Evolutionary conservation across 768 basidiomycete genomes (phyloP).

Genomic region (Panus rudis): DNA sequence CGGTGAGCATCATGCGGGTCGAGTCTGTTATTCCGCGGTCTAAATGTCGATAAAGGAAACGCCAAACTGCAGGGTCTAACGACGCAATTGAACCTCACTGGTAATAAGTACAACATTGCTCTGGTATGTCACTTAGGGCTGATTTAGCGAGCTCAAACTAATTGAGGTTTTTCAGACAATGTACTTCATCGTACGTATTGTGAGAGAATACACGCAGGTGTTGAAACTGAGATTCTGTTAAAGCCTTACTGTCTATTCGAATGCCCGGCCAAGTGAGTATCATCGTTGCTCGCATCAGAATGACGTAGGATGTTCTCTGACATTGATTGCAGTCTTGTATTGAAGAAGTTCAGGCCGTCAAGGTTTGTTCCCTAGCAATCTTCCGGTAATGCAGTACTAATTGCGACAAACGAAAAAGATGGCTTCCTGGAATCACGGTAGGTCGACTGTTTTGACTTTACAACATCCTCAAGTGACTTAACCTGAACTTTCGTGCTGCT

Average conservation of each 20-base stretch:
- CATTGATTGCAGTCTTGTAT: constrained; percentile 30
- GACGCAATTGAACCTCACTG: constrained; percentile 20
- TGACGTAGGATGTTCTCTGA: not conserved
- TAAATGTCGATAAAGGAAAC: constrained; percentile 12
- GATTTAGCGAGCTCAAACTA: not conserved
- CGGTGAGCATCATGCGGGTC: constrained; percentile 7
- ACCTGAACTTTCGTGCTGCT: no score
- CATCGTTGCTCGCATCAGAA: not conserved
- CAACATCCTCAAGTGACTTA: not conserved
- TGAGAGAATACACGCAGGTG: not conserved
- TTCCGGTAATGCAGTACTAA: not conserved
- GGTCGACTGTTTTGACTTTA: constrained; percentile 1
- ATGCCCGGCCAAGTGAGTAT: constrained; percentile 57
- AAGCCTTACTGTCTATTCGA: constrained; percentile 59
- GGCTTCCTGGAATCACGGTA: constrained; percentile 62
- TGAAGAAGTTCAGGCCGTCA: constrained; percentile 59
- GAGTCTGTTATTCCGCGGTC: not conserved
- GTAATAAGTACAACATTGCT: constrained; percentile 18
- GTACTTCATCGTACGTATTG: constrained; percentile 57
- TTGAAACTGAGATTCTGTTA: not conserved
- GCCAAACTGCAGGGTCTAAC: constrained; percentile 25
- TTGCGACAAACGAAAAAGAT: constrained; percentile 23
- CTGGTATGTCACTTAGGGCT: constrained; percentile 5
- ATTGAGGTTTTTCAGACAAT: constrained; percentile 39
- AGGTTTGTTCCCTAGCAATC: constrained; percentile 14